A percentile compares a stretch with the other conserved stretches of the same genome.
These are phyloP conservation scores for Colletotrichum tofieldiae DNA, from an alignment of 2,329 filamentous ascomycete genomes.

Conservation along the genomic window DNA sequence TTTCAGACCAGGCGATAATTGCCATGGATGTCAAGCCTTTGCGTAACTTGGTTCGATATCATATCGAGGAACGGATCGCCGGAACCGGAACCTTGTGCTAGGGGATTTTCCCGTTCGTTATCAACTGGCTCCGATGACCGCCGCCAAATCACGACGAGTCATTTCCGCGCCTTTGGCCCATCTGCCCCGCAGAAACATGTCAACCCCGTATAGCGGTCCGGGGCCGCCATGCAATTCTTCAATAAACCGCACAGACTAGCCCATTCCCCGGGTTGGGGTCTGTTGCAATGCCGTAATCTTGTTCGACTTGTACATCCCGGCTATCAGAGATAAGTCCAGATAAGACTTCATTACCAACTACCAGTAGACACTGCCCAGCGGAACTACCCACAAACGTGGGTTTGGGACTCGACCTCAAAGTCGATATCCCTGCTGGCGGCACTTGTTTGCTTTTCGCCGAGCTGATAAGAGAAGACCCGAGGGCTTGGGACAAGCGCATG, in stretches of 20 bases:
- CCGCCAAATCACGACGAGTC: slow-evolving; percentile 21
- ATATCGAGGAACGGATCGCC: slow-evolving; percentile 27
- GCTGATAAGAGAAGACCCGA: slow-evolving; percentile 35
- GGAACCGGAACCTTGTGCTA: slow-evolving; percentile 36
- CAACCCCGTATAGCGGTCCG: slow-evolving; percentile 25
- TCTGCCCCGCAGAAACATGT: slow-evolving; percentile 29
- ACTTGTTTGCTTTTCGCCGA: background rate
- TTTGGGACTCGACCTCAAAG: background rate
- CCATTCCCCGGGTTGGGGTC: slow-evolving; percentile 10
- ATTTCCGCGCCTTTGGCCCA: slow-evolving; percentile 24
- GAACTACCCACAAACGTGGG: background rate
- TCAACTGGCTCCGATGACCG: slow-evolving; percentile 19
- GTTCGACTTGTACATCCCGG: background rate
- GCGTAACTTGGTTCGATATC: slow-evolving; percentile 8
- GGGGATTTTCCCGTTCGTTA: slow-evolving; percentile 35
- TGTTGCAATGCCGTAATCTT: slow-evolving; percentile 22
- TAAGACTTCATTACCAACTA: background rate
- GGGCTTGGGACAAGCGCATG: background rate
- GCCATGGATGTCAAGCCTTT: slow-evolving; percentile 7
- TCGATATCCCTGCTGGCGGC: slow-evolving; percentile 15
- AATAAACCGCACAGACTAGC: slow-evolving; percentile 23
- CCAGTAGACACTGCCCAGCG: background rate
- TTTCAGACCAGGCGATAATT: background rate
- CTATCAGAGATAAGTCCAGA: slow-evolving; percentile 28
- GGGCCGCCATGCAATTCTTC: slow-evolving; percentile 15